Percentiles rank a stretch among this genome's conserved stretches.
Conservation (phyloP, 768 basidiomycete genomes). For the Leccinellum luteum region DNA sequence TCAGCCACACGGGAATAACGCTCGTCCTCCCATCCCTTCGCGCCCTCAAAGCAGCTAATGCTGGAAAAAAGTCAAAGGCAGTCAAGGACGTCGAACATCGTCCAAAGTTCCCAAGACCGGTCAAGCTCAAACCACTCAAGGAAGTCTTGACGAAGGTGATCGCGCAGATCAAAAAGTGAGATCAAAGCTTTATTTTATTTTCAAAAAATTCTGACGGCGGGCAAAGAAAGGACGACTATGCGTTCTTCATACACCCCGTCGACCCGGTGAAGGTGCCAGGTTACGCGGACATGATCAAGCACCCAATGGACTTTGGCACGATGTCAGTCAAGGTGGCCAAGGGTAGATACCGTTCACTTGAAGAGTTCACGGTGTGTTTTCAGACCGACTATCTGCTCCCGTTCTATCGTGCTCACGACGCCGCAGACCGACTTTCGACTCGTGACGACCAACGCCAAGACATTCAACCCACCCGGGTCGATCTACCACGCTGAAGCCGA, state of each 20-base stretch:
- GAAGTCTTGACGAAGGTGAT: conserved; percentile 70
- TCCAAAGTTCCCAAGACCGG: conserved; percentile 45
- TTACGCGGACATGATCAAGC: conserved; percentile 66
- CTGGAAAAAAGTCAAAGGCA: conserved; percentile 45
- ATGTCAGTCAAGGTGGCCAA: conserved; percentile 74
- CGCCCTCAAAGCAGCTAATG: conserved; percentile 55
- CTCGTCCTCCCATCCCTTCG: conserved; percentile 69
- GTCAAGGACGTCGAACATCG: conserved; percentile 28
- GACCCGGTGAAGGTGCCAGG: conserved; percentile 57
- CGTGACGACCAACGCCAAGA: conserved; percentile 70
- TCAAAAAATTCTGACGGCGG: conserved; percentile 14
- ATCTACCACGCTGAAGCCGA: conserved; percentile 77
- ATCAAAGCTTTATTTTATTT: neutral
- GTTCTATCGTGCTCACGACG: neutral
- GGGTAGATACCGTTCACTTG: conserved; percentile 75
- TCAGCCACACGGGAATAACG: conserved; percentile 49
- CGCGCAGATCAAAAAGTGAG: conserved; percentile 72
- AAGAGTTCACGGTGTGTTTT: conserved; percentile 69
- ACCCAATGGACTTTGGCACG: conserved; percentile 92
- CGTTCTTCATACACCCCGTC: conserved; percentile 74
- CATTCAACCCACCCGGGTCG: conserved; percentile 71
- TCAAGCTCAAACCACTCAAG: conserved; percentile 77
- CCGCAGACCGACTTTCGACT: conserved; percentile 64
- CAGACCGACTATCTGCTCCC: neutral
- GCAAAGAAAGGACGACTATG: conserved; percentile 80